Conservation (phyloP, 352 stramenopile species). For the Globisporangium radiosum region DNA sequence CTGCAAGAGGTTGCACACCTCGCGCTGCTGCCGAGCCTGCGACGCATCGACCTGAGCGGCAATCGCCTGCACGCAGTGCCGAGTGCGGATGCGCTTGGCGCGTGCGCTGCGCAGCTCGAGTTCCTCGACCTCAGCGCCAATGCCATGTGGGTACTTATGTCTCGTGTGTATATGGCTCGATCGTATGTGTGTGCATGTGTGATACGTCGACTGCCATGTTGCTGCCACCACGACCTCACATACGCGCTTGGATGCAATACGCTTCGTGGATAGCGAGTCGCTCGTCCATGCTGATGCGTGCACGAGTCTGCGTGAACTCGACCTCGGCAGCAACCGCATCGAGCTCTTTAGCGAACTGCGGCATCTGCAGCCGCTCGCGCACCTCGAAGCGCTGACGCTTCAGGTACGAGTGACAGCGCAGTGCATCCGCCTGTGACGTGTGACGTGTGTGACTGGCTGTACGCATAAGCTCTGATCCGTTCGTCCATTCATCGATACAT, state of each 20-base stretch:
- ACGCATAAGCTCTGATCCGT: no score
- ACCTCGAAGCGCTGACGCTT: slow-evolving; percentile 36
- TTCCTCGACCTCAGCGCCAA: slow-evolving; percentile 55
- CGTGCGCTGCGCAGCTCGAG: slow-evolving; percentile 18
- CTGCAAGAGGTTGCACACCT: slow-evolving; percentile 43
- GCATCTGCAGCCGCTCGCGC: slow-evolving; percentile 34
- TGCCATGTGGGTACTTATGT: slow-evolving; percentile 25
- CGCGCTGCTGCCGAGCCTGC: slow-evolving; percentile 39
- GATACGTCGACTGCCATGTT: no score
- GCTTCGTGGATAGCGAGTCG: slow-evolving; percentile 24
- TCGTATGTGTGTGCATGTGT: background rate
- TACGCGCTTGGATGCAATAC: background rate
- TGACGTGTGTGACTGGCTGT: no score
- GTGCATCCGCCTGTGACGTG: no score
- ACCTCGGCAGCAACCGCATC: slow-evolving; percentile 37
- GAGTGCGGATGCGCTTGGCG: slow-evolving; percentile 23
- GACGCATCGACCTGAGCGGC: slow-evolving; percentile 48
- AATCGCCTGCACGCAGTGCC: slow-evolving; percentile 45
- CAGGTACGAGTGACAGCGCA: slow-evolving; percentile 12
- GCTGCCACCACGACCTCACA: no score
- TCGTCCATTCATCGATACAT: no score
- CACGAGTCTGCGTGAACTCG: slow-evolving; percentile 26
- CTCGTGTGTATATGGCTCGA: background rate
- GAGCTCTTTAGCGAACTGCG: slow-evolving; percentile 49
- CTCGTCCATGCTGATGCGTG: slow-evolving; percentile 28